These are phyloP conservation scores for Anacardium occidentale DNA, from an alignment of 345 rosid genomes.

Conservation along the genomic window DNA sequence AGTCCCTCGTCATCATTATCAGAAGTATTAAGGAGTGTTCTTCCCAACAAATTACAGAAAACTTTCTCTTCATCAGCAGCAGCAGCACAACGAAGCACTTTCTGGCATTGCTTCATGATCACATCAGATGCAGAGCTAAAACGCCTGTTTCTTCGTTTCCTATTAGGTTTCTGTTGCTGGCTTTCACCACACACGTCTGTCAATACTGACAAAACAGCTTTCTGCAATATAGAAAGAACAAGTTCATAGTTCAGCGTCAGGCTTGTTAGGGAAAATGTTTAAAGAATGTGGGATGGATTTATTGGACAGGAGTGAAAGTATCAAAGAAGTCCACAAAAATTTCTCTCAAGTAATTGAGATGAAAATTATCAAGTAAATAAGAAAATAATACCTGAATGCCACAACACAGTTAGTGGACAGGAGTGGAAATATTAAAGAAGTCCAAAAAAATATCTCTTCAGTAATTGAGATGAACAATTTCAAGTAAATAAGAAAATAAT, in stretches of 20 bases:
- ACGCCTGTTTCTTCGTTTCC: constrained; percentile 26
- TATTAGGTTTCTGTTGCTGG: constrained; percentile 28
- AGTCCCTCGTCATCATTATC: constrained; percentile 38
- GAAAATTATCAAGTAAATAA: not conserved
- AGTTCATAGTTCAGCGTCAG: constrained; percentile 15
- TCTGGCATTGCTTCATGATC: constrained; percentile 37
- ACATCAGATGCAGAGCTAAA: constrained; percentile 27
- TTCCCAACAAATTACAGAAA: constrained; percentile 41
- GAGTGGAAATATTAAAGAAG: not conserved
- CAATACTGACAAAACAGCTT: constrained; percentile 35
- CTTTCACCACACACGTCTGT: constrained; percentile 28
- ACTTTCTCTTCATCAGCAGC: constrained; percentile 35
- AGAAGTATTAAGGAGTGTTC: constrained; percentile 32
- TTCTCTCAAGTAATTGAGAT: not conserved
- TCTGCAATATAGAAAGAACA: constrained; percentile 27
- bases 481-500: not conserved
- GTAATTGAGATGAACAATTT: not conserved
- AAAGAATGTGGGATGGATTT: not conserved
- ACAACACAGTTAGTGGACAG: too few relatives aligned
- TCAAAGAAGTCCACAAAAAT: not conserved
- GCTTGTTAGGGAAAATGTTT: not conserved
- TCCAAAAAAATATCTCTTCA: not conserved
- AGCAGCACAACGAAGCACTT: constrained; percentile 32
- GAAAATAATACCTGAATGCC: not conserved
- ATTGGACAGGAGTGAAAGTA: constrained; percentile 9